Conservation (phyloP, 495 filamentous ascomycete species). For the Geoglossum glabrum region DNA sequence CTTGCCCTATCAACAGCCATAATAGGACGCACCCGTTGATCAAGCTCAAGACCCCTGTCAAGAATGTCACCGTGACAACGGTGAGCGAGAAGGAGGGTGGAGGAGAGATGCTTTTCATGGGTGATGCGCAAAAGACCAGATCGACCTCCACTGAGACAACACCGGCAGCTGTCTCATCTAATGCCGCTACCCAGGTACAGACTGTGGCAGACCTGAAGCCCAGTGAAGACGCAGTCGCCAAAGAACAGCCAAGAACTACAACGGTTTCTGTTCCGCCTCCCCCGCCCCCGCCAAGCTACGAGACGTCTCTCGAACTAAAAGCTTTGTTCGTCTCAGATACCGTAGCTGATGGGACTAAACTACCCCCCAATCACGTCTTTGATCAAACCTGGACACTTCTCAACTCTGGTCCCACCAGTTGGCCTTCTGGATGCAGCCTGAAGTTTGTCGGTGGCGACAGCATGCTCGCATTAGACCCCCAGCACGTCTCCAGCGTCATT, state of each 20-base stretch:
- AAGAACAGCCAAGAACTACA: conserved; percentile 6
- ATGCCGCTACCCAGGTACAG: conserved; percentile 42
- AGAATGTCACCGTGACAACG: conserved; percentile 74
- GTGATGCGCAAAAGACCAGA: conserved; percentile 33
- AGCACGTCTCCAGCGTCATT: conserved; percentile 49
- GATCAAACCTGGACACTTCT: conserved; percentile 81
- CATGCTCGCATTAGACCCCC: conserved; percentile 74
- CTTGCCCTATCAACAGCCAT: conserved; percentile 61
- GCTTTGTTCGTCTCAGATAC: conserved; percentile 66
- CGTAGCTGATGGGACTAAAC: conserved; percentile 52
- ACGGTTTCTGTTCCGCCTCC: neutral
- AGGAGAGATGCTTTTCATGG: conserved; percentile 38
- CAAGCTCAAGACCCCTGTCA: conserved; percentile 89
- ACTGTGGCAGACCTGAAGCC: conserved; percentile 55
- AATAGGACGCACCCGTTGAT: conserved; percentile 90
- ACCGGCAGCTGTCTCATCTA: conserved; percentile 23
- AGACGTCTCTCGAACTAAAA: conserved; percentile 23
- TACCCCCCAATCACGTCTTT: conserved; percentile 50
- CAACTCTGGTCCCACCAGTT: conserved; percentile 57
- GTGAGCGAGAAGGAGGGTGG: conserved; percentile 51
- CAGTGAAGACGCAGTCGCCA: conserved; percentile 21
- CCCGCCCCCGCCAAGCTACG: neutral
- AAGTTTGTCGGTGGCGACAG: conserved; percentile 84
- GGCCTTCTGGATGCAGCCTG: conserved; percentile 80
- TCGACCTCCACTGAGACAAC: conserved; percentile 32